Conservation (phyloP, 2,329 filamentous ascomycete species). For the Hysterium pulicare region DNA sequence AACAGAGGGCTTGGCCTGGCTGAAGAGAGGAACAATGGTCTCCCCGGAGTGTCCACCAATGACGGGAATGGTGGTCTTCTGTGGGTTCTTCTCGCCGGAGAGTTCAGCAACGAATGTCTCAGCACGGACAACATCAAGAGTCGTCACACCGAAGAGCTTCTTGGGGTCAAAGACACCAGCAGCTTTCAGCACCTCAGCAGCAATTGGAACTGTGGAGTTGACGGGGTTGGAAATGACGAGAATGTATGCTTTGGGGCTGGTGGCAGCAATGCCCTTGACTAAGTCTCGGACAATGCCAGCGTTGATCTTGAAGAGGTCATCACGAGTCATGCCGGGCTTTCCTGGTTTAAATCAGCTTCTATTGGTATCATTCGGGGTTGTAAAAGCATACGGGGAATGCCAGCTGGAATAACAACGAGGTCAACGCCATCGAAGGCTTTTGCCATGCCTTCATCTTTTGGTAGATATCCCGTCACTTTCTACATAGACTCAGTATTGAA, state of each 20-base stretch:
- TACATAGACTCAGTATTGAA: constrained; percentile 20
- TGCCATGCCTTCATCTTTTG: constrained; percentile 79
- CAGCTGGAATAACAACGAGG: constrained; percentile 94
- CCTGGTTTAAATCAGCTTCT: constrained; percentile 53
- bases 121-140: constrained; percentile 94
- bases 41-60: constrained; percentile 96
- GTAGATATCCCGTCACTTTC: constrained; percentile 87
- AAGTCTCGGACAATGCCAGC: constrained; percentile 95
- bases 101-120: constrained; percentile 93
- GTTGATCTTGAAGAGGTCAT: constrained; percentile 99
- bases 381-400: constrained; percentile 75
- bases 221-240: constrained; percentile 99
- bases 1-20: constrained; percentile 76
- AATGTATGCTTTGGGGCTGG: constrained; percentile 88
- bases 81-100: constrained; percentile 75
- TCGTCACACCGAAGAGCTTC: constrained; percentile 97
- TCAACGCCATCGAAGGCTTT: constrained; percentile 87
- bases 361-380: constrained; percentile 2
- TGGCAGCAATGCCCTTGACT: constrained; percentile 81
- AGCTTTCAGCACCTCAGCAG: constrained; percentile 92
- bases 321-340: constrained; percentile 99
- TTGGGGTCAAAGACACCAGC: constrained; percentile 91
- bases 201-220: constrained; percentile 97
- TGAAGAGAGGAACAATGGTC: constrained; percentile 97
- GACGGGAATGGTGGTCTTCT: constrained; percentile 82